Conservation (phyloP, 345 rosid species). For the Eucalyptus viminalis region DNA sequence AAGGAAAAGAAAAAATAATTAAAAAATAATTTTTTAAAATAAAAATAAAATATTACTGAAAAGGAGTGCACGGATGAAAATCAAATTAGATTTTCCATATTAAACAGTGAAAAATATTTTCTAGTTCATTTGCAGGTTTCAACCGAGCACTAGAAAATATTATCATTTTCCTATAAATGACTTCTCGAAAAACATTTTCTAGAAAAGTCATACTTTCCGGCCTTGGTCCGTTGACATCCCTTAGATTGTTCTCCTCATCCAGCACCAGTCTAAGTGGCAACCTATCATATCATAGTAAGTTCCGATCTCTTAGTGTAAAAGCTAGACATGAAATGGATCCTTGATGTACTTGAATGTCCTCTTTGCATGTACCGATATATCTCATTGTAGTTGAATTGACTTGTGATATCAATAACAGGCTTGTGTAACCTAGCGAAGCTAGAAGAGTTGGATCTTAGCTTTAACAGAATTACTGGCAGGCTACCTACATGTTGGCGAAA, state of each 20-base stretch:
- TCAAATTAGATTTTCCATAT: too few relatives aligned
- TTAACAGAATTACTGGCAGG: rapidly evolving
- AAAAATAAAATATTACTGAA: too few relatives aligned
- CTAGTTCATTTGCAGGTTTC: rapidly evolving
- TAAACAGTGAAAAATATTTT: rapidly evolving
- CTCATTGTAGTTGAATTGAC: rapidly evolving
- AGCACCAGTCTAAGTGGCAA: rapidly evolving
- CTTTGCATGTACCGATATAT: too few relatives aligned
- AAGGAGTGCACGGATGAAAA: rapidly evolving
- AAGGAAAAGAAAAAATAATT: too few relatives aligned
- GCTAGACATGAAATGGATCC: background rate
- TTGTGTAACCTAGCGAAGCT: background rate
- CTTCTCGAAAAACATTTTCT: rapidly evolving
- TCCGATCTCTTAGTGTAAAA: background rate
- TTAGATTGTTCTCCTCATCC: background rate
- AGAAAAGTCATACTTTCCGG: background rate
- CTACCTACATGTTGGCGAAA: background rate
- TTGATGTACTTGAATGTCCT: too few relatives aligned
- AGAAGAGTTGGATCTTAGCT: background rate
- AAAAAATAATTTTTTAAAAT: too few relatives aligned
- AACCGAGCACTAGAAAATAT: rapidly evolving
- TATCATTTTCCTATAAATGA: too few relatives aligned
- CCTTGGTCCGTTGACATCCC: rapidly evolving
- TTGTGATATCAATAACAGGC: background rate
- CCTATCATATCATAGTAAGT: background rate